phyloP scores from a whole-genome alignment of 192 early-diverging fungal species.

The Coemansia sp. region DNA sequence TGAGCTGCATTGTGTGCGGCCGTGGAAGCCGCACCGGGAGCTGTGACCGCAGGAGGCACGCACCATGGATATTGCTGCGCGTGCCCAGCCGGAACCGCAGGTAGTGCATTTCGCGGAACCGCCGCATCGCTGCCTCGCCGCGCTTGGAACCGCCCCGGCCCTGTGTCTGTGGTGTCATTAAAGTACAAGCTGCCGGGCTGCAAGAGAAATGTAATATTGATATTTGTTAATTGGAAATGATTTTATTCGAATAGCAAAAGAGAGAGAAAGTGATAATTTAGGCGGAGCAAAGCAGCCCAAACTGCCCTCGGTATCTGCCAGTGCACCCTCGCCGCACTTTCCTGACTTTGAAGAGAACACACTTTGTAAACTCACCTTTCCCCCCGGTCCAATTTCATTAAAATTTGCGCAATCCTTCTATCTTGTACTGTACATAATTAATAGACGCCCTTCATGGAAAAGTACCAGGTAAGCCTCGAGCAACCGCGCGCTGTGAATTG shows the following conservation, averaged over 20 bases:
- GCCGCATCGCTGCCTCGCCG: constrained; percentile 20
- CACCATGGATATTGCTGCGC: constrained; percentile 47
- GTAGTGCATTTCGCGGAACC: constrained; percentile 49
- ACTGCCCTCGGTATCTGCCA: too few species aligned
- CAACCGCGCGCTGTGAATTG: not conserved
- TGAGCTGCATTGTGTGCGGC: constrained; percentile 44
- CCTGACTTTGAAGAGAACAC: too few species aligned
- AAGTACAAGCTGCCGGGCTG: too few species aligned
- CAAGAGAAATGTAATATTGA: not conserved
- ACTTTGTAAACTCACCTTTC: too few species aligned
- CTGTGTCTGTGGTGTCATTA: not conserved
- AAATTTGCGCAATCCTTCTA: too few species aligned
- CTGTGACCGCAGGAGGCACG: constrained; percentile 36
- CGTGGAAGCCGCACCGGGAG: constrained; percentile 47
- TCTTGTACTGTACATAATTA: not conserved
- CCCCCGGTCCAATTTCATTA: too few species aligned
- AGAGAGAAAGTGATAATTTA: too few species aligned
- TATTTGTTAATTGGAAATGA: not conserved
- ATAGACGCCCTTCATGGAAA: constrained; percentile 49
- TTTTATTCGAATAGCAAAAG: too few species aligned
- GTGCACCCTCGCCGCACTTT: too few species aligned
- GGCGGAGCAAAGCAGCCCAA: too few species aligned
- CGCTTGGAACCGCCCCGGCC: not conserved
- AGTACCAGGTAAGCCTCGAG: constrained; percentile 59
- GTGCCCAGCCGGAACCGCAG: constrained; percentile 43